Conservation (phyloP, 2,329 filamentous ascomycete genomes). For the Neonectria sp. region DNA sequence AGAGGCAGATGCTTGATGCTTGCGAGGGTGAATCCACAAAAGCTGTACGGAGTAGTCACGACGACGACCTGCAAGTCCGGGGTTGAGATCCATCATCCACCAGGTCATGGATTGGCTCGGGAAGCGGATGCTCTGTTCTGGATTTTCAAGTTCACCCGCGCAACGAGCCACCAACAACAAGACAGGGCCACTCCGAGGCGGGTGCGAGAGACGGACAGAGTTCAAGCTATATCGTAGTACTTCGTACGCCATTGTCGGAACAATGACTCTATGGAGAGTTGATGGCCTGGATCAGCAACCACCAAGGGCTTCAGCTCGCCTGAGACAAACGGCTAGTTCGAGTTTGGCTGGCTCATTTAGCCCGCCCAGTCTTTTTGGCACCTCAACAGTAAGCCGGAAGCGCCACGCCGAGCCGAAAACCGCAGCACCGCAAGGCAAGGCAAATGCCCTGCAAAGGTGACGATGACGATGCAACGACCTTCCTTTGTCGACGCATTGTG, state of each 20-base stretch:
- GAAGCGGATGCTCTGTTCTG: conserved; percentile 3
- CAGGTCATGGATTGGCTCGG: conserved; percentile 10
- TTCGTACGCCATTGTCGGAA: no score
- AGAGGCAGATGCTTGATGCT: conserved; percentile 25
- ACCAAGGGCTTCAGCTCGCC: conserved; percentile 21
- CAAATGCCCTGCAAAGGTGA: conserved; percentile 22
- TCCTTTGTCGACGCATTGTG: background rate
- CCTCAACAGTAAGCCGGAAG: conserved; percentile 15
- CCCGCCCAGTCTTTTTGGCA: conserved; percentile 12
- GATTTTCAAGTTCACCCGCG: conserved; percentile 1
- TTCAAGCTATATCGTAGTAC: conserved; percentile 31
- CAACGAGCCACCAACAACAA: no score
- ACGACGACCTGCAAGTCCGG: conserved; percentile 23
- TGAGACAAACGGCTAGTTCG: conserved; percentile 29
- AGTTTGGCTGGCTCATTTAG: conserved; percentile 19
- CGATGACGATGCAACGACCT: conserved; percentile 10
- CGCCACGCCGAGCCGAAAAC: conserved; percentile 25
- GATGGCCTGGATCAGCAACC: conserved; percentile 22
- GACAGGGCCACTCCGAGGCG: background rate
- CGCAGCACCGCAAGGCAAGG: conserved; percentile 19
- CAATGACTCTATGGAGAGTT: background rate
- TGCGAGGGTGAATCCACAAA: conserved; percentile 19
- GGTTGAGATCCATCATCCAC: conserved; percentile 23
- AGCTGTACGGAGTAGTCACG: conserved; percentile 12
- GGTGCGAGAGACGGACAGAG: conserved; percentile 30